Conservation (phyloP, 2,329 filamentous ascomycete genomes). For the Diaporthe ilicicola region DNA sequence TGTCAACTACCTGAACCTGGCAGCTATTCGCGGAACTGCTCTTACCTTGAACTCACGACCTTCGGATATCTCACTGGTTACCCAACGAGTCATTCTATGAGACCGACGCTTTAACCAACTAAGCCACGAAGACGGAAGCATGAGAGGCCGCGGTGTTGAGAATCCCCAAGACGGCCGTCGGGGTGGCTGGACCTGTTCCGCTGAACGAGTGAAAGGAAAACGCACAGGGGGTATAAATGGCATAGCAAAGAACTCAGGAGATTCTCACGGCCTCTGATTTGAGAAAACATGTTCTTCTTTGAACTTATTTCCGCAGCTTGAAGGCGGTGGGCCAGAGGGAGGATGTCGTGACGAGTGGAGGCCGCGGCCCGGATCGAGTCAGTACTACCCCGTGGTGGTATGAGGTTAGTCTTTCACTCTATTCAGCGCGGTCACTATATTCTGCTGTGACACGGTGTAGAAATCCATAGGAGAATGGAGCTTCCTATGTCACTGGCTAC, state of each 20-base stretch:
- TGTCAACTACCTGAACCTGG: background rate
- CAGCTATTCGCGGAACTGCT: background rate
- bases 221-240: background rate
- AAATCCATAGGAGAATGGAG: too few relatives aligned
- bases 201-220: background rate
- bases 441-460: too few relatives aligned
- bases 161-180: background rate
- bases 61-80: slow-evolving; percentile 41
- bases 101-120: slow-evolving; percentile 51
- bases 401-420: background rate
- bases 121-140: slow-evolving; percentile 43
- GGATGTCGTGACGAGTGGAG: background rate
- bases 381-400: background rate
- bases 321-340: background rate
- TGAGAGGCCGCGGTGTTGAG: background rate
- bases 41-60: slow-evolving; percentile 51
- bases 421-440: too few relatives aligned
- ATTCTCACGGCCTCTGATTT: background rate
- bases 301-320: background rate
- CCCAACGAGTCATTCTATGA: slow-evolving; percentile 39
- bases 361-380: background rate
- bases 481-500: background rate
- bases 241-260: background rate
- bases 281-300: background rate
- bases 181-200: background rate